Conservation (phyloP, 1,284 basidiomycete species). For the Fomitopsis pinicola region DNA sequence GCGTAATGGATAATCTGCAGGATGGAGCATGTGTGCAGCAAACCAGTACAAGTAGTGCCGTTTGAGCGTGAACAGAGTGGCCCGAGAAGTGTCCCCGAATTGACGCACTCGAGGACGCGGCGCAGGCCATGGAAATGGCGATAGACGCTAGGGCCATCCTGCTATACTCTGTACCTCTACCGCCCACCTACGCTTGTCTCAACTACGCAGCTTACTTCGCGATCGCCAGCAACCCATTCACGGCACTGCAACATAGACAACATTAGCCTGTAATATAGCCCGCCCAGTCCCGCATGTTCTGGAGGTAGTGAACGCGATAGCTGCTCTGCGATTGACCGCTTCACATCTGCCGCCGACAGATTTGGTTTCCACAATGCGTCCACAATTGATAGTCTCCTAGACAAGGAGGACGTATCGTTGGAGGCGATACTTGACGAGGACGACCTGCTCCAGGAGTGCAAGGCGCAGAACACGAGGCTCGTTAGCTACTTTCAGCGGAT, state of each 20-base stretch:
- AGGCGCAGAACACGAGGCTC: constrained; percentile 87
- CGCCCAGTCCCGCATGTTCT: constrained; percentile 25
- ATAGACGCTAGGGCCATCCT: neutral
- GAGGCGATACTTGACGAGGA: constrained; percentile 94
- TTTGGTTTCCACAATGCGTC: constrained; percentile 85
- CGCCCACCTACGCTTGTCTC: neutral
- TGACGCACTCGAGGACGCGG: constrained; percentile 1
- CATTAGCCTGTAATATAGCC: neutral
- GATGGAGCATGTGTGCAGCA: neutral
- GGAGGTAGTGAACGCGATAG: constrained; percentile 24
- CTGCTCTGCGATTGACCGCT: constrained; percentile 13
- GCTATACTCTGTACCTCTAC: neutral
- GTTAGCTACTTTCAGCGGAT: constrained; percentile 82
- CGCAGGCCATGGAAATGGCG: constrained; percentile 1
- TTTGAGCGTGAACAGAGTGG: neutral
- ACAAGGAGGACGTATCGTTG: constrained; percentile 80
- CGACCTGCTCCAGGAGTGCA: constrained; percentile 93
- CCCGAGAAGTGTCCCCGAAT: neutral
- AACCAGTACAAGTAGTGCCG: neutral
- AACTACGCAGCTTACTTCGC: neutral
- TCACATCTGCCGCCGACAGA: constrained; percentile 38
- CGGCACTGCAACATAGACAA: neutral
- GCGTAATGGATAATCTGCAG: neutral
- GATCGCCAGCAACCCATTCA: neutral
- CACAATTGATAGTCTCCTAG: constrained; percentile 76